Percentiles rank a stretch among this genome's conserved stretches.
Evolutionary conservation across 108 stramenopile genomes (phyloP).

Genomic region (Asterionellopsis glacialis): DNA sequence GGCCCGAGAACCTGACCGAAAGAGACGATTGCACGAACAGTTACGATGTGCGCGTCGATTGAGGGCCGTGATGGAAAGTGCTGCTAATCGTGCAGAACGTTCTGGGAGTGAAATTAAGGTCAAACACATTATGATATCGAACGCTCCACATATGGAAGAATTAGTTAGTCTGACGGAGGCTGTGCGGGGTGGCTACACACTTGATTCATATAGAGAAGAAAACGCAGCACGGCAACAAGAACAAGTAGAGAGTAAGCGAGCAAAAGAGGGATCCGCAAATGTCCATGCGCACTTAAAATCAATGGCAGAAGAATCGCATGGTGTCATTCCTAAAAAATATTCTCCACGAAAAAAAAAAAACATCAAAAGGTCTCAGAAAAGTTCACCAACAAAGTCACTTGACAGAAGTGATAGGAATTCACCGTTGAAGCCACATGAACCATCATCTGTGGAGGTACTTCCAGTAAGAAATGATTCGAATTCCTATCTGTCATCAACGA

Average conservation of each 20-base stretch:
- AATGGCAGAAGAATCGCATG: background rate
- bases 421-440: background rate
- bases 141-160: background rate
- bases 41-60: constrained; percentile 4
- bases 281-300: background rate
- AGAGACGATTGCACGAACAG: constrained; percentile 1
- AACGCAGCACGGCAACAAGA: background rate
- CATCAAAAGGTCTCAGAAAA: background rate
- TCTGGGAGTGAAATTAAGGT: background rate
- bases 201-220: constrained; percentile 7
- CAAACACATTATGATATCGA: background rate
- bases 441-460: background rate
- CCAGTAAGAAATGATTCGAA: background rate
- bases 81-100: constrained; percentile 1
- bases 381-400: background rate
- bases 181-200: constrained; percentile 8
- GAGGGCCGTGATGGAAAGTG: constrained; percentile 8
- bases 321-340: background rate
- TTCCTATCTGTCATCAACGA: background rate
- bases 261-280: background rate
- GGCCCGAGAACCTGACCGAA: background rate
- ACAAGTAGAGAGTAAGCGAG: background rate
- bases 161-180: constrained; percentile 8
- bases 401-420: background rate
- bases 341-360: background rate